Evolutionary conservation across 75 land plant genomes (phyloP).

Genomic region (Picea sitchensis): DNA sequence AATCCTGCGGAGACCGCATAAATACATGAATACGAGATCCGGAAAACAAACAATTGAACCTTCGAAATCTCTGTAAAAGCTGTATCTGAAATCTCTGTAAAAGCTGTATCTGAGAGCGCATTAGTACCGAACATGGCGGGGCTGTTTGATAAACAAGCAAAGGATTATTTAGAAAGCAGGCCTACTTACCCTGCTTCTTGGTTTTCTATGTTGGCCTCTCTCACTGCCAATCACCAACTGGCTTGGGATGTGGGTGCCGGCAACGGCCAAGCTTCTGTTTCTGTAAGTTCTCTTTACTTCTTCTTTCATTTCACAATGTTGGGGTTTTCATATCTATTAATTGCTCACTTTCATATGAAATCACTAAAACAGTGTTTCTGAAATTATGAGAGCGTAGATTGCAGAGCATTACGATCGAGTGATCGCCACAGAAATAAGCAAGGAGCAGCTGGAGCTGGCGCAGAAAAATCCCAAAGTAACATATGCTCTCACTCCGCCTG

Average conservation of each 20-base stretch:
- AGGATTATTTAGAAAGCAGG: slow-evolving; percentile 23
- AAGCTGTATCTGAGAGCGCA: too few relatives aligned
- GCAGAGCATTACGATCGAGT: slow-evolving; percentile 30
- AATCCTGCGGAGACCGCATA: too few relatives aligned
- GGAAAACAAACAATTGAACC: too few relatives aligned
- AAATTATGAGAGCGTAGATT: slow-evolving; percentile 5
- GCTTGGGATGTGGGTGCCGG: slow-evolving; percentile 63
- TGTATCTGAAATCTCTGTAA: too few relatives aligned
- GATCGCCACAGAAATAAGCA: slow-evolving; percentile 30
- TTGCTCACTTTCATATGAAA: too few relatives aligned
- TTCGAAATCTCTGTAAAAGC: too few relatives aligned
- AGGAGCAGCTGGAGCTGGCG: slow-evolving; percentile 24
- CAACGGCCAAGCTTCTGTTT: slow-evolving; percentile 50
- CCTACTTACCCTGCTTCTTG: slow-evolving; percentile 33
- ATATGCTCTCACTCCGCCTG: slow-evolving; percentile 7
- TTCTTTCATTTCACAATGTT: too few relatives aligned
- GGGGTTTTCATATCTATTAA: not conserved
- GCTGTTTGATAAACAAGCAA: slow-evolving; percentile 29
- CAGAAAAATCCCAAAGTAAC: slow-evolving; percentile 10
- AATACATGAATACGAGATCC: too few relatives aligned
- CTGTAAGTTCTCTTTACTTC: slow-evolving; percentile 9
- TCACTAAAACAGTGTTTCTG: too few relatives aligned
- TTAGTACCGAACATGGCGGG: slow-evolving; percentile 11
- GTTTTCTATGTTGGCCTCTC: slow-evolving; percentile 33
- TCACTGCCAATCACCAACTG: slow-evolving; percentile 26